Percentiles rank a stretch among this genome's conserved stretches.
These are phyloP conservation scores for Aspergillus steynii DNA, from an alignment of 495 filamentous ascomycete genomes.

Conservation along the genomic window DNA sequence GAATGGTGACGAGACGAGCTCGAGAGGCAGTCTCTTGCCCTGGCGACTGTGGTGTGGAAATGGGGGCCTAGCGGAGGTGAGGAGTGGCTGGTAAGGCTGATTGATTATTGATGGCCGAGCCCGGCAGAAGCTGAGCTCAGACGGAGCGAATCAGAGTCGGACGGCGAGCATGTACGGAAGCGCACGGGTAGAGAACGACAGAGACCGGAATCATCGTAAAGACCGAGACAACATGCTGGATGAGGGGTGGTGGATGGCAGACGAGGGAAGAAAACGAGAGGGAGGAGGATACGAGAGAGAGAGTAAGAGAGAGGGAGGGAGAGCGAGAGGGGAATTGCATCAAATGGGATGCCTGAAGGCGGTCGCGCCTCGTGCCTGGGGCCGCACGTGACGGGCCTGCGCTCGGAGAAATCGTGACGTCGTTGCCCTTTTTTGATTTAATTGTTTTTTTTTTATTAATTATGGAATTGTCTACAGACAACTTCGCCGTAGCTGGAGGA, in stretches of 20 bases:
- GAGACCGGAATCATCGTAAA: conserved; percentile 33
- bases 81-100: conserved; percentile 10
- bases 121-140: conserved; percentile 25
- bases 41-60: neutral
- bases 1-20: neutral
- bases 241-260: conserved; percentile 9
- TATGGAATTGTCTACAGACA: neutral
- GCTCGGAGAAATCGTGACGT: neutral
- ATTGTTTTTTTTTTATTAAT: no score
- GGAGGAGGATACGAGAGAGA: conserved; percentile 3
- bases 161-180: conserved; percentile 24
- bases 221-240: conserved; percentile 27
- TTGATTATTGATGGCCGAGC: conserved; percentile 1
- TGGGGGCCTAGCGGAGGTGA: no score
- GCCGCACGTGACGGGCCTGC: neutral
- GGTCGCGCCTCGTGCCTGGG: neutral
- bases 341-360: conserved; percentile 1
- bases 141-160: conserved; percentile 19
- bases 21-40: neutral
- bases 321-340: neutral
- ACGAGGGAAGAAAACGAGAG: neutral
- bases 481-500: no score
- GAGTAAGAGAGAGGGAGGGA: conserved; percentile 5
- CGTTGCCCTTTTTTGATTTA: no score
- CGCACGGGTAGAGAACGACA: conserved; percentile 24